These are phyloP conservation scores for Paraleonurus japonicus DNA, from an alignment of 257 asterid genomes.

Conservation along the genomic window DNA sequence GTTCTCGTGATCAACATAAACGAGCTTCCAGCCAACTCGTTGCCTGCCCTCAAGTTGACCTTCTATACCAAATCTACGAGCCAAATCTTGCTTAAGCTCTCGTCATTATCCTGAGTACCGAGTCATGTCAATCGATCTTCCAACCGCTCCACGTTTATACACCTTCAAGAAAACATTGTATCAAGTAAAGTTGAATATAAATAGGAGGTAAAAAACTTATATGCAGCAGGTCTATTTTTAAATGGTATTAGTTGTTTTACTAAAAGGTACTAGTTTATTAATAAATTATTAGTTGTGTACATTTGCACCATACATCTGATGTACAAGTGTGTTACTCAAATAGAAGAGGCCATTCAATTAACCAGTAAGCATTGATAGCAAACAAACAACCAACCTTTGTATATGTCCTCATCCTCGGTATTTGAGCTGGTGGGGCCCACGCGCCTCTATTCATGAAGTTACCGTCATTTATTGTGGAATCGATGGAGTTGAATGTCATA, in stretches of 20 bases:
- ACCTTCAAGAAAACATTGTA: slow-evolving; percentile 48
- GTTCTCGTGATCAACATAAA: slow-evolving; percentile 71
- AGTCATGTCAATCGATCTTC: slow-evolving; percentile 84
- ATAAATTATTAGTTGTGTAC: too few species aligned
- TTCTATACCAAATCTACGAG: slow-evolving; percentile 92
- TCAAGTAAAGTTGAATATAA: neutral
- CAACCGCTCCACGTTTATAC: slow-evolving; percentile 98
- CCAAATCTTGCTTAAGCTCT: slow-evolving; percentile 88
- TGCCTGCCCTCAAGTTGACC: slow-evolving; percentile 92
- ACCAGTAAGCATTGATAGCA: neutral
- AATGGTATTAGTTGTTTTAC: too few species aligned
- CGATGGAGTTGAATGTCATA: slow-evolving; percentile 79
- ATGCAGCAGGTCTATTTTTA: too few species aligned
- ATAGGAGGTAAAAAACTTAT: neutral
- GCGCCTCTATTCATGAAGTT: slow-evolving; percentile 71
- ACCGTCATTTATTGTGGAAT: slow-evolving; percentile 65
- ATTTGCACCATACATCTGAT: too few species aligned
- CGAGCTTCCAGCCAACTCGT: slow-evolving; percentile 94
- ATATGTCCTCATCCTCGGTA: slow-evolving; percentile 78
- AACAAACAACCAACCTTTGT: slow-evolving; percentile 63
- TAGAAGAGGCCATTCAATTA: too few species aligned
- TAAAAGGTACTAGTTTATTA: too few species aligned
- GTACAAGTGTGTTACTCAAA: too few species aligned
- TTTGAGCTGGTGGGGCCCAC: slow-evolving; percentile 85
- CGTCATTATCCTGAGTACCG: slow-evolving; percentile 88